These are phyloP conservation scores for Kwoniella bestiolae DNA, from an alignment of 768 basidiomycete genomes.

Conservation along the genomic window DNA sequence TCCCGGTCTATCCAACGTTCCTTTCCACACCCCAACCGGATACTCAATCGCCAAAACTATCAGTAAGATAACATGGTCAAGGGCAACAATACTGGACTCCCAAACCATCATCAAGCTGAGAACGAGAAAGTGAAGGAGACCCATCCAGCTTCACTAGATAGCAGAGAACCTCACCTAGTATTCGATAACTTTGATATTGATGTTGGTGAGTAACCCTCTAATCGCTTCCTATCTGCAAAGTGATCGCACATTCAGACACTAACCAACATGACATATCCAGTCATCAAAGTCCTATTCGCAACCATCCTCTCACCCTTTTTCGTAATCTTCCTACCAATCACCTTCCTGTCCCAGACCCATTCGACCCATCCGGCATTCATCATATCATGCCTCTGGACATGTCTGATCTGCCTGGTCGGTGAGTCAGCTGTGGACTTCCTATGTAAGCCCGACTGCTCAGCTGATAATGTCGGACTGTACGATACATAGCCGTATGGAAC, in stretches of 20 bases:
- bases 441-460: neutral
- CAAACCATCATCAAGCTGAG: too few relatives aligned
- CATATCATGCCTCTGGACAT: slow-evolving; percentile 63
- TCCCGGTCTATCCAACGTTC: neutral
- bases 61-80: too few relatives aligned
- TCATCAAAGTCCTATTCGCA: slow-evolving; percentile 72
- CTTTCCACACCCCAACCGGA: neutral
- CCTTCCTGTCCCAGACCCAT: slow-evolving; percentile 72
- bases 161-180: neutral
- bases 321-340: slow-evolving; percentile 74
- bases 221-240: neutral
- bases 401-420: slow-evolving; percentile 71
- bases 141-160: slow-evolving; percentile 7
- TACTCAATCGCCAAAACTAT: too few relatives aligned
- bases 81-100: neutral
- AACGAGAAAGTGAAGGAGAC: too few relatives aligned
- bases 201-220: slow-evolving; percentile 1
- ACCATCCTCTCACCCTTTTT: slow-evolving; percentile 89
- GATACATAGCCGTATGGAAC: slow-evolving; percentile 66
- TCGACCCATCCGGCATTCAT: slow-evolving; percentile 64
- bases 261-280: too few relatives aligned
- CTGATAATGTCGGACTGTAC: neutral
- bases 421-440: slow-evolving; percentile 53
- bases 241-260: too few relatives aligned
- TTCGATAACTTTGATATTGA: slow-evolving; percentile 18